Evolutionary conservation across 2,329 filamentous ascomycete genomes (phyloP).

Genomic region (Fusarium luffae): DNA sequence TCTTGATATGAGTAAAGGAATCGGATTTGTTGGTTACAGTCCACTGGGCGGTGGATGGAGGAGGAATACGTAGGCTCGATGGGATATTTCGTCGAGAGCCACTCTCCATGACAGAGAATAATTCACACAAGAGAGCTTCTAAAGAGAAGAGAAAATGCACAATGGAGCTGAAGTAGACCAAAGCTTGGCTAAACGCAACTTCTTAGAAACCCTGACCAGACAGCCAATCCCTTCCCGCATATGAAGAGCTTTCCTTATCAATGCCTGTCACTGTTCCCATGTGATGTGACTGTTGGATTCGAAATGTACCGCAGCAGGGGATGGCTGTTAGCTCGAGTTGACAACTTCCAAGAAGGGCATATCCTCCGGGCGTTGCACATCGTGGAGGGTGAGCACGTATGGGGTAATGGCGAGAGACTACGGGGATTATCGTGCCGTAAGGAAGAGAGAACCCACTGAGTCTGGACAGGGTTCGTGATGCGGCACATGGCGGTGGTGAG

Average conservation of each 20-base stretch:
- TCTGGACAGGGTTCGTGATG: conserved; percentile 1
- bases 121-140: background rate
- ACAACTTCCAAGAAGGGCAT: conserved; percentile 36
- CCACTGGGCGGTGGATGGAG: conserved; percentile 27
- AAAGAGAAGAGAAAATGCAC: conserved; percentile 2
- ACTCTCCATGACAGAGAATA: conserved; percentile 40
- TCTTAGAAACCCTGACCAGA: background rate
- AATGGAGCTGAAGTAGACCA: background rate
- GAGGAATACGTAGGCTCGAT: conserved; percentile 36
- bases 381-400: conserved; percentile 27
- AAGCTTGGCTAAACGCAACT: background rate
- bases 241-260: conserved; percentile 32
- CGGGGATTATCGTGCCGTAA: background rate
- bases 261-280: conserved; percentile 22
- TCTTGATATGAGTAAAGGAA: conserved; percentile 22
- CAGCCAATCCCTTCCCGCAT: background rate
- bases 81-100: conserved; percentile 38
- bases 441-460: background rate
- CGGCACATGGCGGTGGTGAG: background rate
- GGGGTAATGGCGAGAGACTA: background rate
- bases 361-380: conserved; percentile 25
- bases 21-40: conserved; percentile 14
- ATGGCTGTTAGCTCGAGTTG: conserved; percentile 15
- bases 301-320: conserved; percentile 13
- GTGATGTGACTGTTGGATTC: conserved; percentile 22